Base-by-base conservation (phyloP, 257 asterid species). In the Solanum bukasovii region DNA sequence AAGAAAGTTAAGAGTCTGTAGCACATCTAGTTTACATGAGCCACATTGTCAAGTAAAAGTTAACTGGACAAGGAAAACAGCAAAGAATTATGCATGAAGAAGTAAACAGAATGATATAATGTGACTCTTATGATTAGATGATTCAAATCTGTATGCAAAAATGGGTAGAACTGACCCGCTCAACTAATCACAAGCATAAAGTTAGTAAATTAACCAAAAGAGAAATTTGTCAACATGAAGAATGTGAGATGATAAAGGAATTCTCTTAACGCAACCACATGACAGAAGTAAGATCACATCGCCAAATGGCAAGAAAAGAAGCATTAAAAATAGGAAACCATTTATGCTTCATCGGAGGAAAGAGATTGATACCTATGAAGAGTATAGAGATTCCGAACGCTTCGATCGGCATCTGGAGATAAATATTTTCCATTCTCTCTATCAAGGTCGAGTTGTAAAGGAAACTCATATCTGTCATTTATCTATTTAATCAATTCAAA, bases 381-480 rank as follows among this genome's bases (percentile, higher is more conserved):
- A 79, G 93, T 94, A 92, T 95, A 95, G 84, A 94, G 94, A 90
- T 96, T 95, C 88, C 96, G 93, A 68, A 94, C 94, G 75, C 96
- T 91, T 90, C 92, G 92, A 92, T 96, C 98, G 61, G 98, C 95
- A 13, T 96, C 97, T 46, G 98, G 98, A 56, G 98, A 93, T 27
- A 96, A 91, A 89, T 96, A 96, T 72, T 95, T 96, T 61, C 98
- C 96, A 89, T 93, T 89, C 90, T 95, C 98, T 91, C 95, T 93
- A 89, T 96, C 99, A 84, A 96, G 98, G 90, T 96, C 98, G 91
- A 96, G 98, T 93, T 95, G 92, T 93, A 94, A 91, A 29, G 98
- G 99, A 88, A 96, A 96, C 92, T 95, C 98, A 89, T 96, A 96
- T 21, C 98, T 93, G 88, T 95, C 98, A 90, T 96, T 96, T 92